These are phyloP conservation scores for Seiridium unicorne DNA, from an alignment of 2,329 filamentous ascomycete species.

Conservation along the genomic window DNA sequence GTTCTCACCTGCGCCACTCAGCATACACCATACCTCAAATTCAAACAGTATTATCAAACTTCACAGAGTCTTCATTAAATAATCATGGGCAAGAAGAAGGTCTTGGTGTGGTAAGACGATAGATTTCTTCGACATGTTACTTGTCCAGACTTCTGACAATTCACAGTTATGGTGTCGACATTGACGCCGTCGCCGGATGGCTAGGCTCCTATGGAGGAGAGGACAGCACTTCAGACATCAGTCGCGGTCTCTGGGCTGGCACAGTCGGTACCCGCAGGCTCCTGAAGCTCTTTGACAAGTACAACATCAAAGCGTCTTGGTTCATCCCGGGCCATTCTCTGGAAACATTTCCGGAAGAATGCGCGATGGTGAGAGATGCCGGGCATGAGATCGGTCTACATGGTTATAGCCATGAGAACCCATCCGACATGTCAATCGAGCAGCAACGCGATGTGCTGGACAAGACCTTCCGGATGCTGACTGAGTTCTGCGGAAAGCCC, in stretches of 20 bases:
- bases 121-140: neutral
- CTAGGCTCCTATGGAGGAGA: slow-evolving; percentile 73
- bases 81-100: slow-evolving; percentile 9
- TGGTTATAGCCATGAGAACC: slow-evolving; percentile 70
- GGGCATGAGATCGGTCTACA: slow-evolving; percentile 51
- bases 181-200: slow-evolving; percentile 77
- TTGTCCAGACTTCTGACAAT: neutral
- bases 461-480: slow-evolving; percentile 70
- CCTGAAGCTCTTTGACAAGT: slow-evolving; percentile 56
- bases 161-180: slow-evolving; percentile 65
- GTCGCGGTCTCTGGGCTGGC: slow-evolving; percentile 69
- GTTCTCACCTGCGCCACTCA: no score
- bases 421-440: slow-evolving; percentile 68
- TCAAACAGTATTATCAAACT: neutral
- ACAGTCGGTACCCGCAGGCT: slow-evolving; percentile 64
- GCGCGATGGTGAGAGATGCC: slow-evolving; percentile 57
- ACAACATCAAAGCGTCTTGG: slow-evolving; percentile 53
- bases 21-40: neutral
- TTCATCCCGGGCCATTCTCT: slow-evolving; percentile 51
- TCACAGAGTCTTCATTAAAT: no score
- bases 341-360: slow-evolving; percentile 67
- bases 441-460: slow-evolving; percentile 75
- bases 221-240: slow-evolving; percentile 71
- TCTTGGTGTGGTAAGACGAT: slow-evolving; percentile 12
- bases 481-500: slow-evolving; percentile 69